Conservation (phyloP, 2,329 filamentous ascomycete genomes). For the Pyricularia pennisetigena region DNA sequence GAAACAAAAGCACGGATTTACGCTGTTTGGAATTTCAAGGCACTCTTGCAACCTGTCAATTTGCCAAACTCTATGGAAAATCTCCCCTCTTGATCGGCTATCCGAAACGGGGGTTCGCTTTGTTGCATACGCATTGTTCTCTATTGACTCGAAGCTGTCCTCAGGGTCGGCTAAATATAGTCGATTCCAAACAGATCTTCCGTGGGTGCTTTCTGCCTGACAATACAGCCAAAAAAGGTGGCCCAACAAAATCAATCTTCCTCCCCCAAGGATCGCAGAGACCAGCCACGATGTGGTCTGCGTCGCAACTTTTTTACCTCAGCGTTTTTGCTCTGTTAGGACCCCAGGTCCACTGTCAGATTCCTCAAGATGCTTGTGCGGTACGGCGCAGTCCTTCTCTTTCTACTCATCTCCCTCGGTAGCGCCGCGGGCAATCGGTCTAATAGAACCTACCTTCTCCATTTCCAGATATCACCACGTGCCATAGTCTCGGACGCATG, state of each 20-base stretch:
- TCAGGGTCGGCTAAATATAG: not conserved
- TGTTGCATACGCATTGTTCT: not conserved
- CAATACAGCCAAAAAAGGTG: not conserved
- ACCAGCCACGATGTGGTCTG: constrained; percentile 35
- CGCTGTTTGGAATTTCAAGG: not conserved
- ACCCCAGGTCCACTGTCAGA: constrained; percentile 34
- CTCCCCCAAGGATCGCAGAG: not conserved
- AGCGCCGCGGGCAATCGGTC: constrained; percentile 15
- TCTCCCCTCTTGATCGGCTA: not conserved
- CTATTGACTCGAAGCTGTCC: not conserved
- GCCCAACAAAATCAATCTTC: not conserved
- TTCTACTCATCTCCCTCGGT: constrained; percentile 8
- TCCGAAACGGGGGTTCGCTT: not conserved
- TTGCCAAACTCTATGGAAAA: not conserved
- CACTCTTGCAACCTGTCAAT: not conserved
- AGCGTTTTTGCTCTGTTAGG: constrained; percentile 46
- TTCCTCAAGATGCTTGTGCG: constrained; percentile 37
- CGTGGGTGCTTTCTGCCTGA: not conserved
- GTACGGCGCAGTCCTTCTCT: constrained; percentile 30
- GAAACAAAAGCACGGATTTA: not conserved
- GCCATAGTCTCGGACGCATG: constrained; percentile 91
- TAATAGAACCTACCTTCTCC: constrained; percentile 23
- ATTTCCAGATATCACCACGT: constrained; percentile 68
- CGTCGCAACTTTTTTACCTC: constrained; percentile 44
- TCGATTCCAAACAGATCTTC: not conserved